Percentiles rank a stretch among this genome's conserved stretches.
These are phyloP conservation scores for Lophiotrema nucula DNA, from an alignment of 495 filamentous ascomycete species.

Conservation along the genomic window DNA sequence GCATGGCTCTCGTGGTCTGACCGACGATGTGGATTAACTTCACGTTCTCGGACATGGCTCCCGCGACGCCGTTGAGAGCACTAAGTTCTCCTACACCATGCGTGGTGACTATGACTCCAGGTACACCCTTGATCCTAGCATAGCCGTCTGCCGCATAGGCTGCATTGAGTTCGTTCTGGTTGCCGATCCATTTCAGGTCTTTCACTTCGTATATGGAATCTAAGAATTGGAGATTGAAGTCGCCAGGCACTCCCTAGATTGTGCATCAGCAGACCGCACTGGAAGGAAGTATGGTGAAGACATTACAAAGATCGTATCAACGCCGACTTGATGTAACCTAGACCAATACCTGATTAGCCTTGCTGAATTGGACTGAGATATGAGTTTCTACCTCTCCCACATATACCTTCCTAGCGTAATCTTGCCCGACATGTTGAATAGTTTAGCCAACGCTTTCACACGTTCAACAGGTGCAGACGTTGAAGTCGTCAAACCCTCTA, in stretches of 20 bases:
- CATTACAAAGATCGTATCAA: constrained; percentile 40
- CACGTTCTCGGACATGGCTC: constrained; percentile 40
- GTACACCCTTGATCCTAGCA: constrained; percentile 37
- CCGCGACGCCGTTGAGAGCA: constrained; percentile 44
- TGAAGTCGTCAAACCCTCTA: no score
- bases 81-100: constrained; percentile 38
- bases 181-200: constrained; percentile 43
- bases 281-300: constrained; percentile 7
- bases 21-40: constrained; percentile 46
- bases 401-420: constrained; percentile 41
- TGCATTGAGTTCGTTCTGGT: constrained; percentile 43
- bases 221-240: constrained; percentile 41
- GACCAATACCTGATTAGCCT: neutral
- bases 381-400: constrained; percentile 34
- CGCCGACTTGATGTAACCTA: constrained; percentile 38
- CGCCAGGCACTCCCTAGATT: constrained; percentile 32
- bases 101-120: constrained; percentile 32
- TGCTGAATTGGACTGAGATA: neutral
- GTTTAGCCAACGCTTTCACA: no score
- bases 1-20: constrained; percentile 41
- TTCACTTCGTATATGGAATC: constrained; percentile 42
- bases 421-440: constrained; percentile 27
- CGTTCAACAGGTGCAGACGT: no score
- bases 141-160: constrained; percentile 46
- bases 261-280: neutral